Percentiles rank a stretch among this genome's conserved stretches.
Evolutionary conservation across 352 stramenopile genomes (phyloP).

Genomic region (Pythium oligandrum): DNA sequence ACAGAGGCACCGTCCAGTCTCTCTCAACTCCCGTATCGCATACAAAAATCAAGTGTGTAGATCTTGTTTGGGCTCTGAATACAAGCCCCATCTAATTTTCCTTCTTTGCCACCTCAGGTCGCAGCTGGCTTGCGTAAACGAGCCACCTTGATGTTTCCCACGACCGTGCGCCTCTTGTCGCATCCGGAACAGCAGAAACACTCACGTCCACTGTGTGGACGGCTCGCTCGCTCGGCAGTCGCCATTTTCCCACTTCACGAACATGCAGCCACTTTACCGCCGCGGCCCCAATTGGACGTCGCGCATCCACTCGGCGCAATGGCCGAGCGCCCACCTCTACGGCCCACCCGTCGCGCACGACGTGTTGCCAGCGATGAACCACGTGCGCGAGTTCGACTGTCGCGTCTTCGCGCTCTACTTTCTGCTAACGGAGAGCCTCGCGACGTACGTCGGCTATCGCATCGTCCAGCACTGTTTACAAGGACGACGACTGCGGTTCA

Average conservation of each 20-base stretch:
- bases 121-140: too few relatives aligned
- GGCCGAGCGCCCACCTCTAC: slow-evolving; percentile 31
- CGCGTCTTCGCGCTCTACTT: slow-evolving; percentile 81
- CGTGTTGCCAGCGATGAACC: slow-evolving; percentile 20
- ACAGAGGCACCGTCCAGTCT: too few relatives aligned
- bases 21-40: too few relatives aligned
- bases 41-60: too few relatives aligned
- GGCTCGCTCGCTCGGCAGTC: too few relatives aligned
- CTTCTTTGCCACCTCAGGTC: too few relatives aligned
- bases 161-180: too few relatives aligned
- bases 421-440: slow-evolving; percentile 62
- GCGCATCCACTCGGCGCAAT: slow-evolving; percentile 28
- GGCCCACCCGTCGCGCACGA: slow-evolving; percentile 38
- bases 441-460: slow-evolving; percentile 74
- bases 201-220: too few relatives aligned
- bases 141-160: too few relatives aligned
- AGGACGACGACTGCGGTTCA: slow-evolving; percentile 55
- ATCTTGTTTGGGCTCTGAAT: too few relatives aligned
- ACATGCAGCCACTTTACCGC: slow-evolving; percentile 49
- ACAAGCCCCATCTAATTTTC: too few relatives aligned
- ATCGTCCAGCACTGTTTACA: slow-evolving; percentile 77
- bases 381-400: slow-evolving; percentile 48
- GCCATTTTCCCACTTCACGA: background rate
- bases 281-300: slow-evolving; percentile 49
- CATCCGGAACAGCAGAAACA: too few relatives aligned